These are phyloP conservation scores for Carex arenaria DNA, from an alignment of 202 grass and related monocot species.

Conservation along the genomic window DNA sequence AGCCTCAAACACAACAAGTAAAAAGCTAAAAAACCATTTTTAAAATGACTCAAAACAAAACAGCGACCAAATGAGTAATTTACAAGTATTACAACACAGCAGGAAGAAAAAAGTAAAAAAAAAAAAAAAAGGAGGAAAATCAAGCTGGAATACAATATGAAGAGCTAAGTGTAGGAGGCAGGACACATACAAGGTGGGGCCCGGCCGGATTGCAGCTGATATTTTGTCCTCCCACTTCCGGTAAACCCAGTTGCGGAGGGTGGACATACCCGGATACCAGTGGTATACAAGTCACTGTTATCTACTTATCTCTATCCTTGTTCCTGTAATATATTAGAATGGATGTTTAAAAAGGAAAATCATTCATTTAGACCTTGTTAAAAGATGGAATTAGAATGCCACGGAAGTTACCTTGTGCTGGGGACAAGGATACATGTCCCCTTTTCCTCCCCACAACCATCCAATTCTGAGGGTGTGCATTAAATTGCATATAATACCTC, in stretches of 20 bases:
- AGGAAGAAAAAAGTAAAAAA: background rate
- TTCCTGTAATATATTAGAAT: constrained; percentile 40
- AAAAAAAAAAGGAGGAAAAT: constrained; percentile 16
- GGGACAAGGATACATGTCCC: constrained; percentile 66
- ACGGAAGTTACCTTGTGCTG: constrained; percentile 37
- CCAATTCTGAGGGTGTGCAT: constrained; percentile 84
- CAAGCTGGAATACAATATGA: constrained; percentile 88
- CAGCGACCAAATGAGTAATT: background rate
- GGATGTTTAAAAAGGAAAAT: background rate
- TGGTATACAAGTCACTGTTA: constrained; percentile 76
- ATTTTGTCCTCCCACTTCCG: constrained; percentile 58
- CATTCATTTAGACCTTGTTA: no score
- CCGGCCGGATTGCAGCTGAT: constrained; percentile 88
- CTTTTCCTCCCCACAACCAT: constrained; percentile 97
- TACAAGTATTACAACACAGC: background rate
- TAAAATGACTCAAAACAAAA: background rate
- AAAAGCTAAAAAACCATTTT: background rate
- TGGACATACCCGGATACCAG: constrained; percentile 84
- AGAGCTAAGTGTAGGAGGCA: constrained; percentile 86
- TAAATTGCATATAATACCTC: constrained; percentile 84
- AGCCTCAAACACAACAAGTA: background rate
- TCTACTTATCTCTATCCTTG: constrained; percentile 63
- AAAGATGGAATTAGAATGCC: no score
- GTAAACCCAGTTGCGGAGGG: constrained; percentile 80
- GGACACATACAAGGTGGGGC: constrained; percentile 86